These are phyloP conservation scores for Cytospora piceae DNA, from an alignment of 2,329 filamentous ascomycete genomes.

Conservation along the genomic window DNA sequence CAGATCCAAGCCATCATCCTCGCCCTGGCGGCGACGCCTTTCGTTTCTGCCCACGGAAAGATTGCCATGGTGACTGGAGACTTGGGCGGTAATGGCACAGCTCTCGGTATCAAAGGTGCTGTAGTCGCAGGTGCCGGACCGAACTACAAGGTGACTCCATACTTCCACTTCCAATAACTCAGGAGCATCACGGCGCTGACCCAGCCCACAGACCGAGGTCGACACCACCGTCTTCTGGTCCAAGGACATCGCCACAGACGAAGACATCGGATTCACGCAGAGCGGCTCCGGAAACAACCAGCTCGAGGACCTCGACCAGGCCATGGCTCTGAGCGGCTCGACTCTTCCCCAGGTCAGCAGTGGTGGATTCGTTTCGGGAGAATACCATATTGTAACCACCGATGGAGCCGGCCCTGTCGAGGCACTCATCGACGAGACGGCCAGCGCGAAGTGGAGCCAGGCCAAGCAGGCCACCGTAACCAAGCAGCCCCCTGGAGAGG, in stretches of 20 bases:
- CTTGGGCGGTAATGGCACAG: conserved; percentile 45
- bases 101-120: conserved; percentile 43
- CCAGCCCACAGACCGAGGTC: too few species aligned
- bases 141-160: too few species aligned
- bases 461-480: conserved; percentile 30
- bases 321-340: conserved; percentile 28
- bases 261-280: conserved; percentile 30
- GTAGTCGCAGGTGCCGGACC: conserved; percentile 36
- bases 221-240: conserved; percentile 50
- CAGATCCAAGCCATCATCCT: conserved; percentile 36
- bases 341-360: conserved; percentile 33
- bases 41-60: conserved; percentile 40
- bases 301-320: conserved; percentile 18
- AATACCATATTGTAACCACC: conserved; percentile 32
- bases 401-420: conserved; percentile 32
- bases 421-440: conserved; percentile 33
- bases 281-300: conserved; percentile 29
- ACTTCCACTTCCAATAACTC: too few species aligned
- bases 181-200: too few species aligned
- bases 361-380: conserved; percentile 15
- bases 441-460: conserved; percentile 31
- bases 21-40: conserved; percentile 32
- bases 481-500: conserved; percentile 25
- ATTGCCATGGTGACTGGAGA: conserved; percentile 37
- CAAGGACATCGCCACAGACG: conserved; percentile 36